Conservation (phyloP, 495 filamentous ascomycete species). For the Polyplosphaeria fusca region DNA sequence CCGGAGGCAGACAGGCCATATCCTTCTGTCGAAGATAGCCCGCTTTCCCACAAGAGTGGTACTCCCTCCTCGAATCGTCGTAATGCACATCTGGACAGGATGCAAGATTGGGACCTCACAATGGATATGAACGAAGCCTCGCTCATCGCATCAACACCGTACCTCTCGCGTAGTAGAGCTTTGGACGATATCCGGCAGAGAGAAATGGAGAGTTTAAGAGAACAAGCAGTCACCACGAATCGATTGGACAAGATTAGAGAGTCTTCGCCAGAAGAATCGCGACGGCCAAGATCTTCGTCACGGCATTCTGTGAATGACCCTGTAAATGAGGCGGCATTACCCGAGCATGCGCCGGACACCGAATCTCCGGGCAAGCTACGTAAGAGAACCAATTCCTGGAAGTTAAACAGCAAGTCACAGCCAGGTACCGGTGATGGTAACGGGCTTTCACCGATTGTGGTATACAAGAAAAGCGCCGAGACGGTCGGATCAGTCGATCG, state of each 20-base stretch:
- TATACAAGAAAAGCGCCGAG: slow-evolving; percentile 46
- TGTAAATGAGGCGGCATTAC: slow-evolving; percentile 2
- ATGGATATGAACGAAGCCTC: slow-evolving; percentile 64
- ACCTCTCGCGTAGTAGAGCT: slow-evolving; percentile 46
- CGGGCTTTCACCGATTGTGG: slow-evolving; percentile 53
- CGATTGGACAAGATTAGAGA: slow-evolving; percentile 58
- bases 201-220: slow-evolving; percentile 59
- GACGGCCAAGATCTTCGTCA: slow-evolving; percentile 36
- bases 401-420: slow-evolving; percentile 29
- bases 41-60: slow-evolving; percentile 38
- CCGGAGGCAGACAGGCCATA: slow-evolving; percentile 44
- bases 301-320: slow-evolving; percentile 24
- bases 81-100: slow-evolving; percentile 47
- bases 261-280: slow-evolving; percentile 46
- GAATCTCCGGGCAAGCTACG: neutral
- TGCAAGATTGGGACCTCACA: slow-evolving; percentile 55
- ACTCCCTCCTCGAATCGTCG: slow-evolving; percentile 41
- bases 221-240: slow-evolving; percentile 56
- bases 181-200: slow-evolving; percentile 56
- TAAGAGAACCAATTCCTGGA: slow-evolving; percentile 34
- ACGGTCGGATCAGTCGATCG: slow-evolving; percentile 32
- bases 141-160: slow-evolving; percentile 62
- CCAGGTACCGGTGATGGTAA: slow-evolving; percentile 40
- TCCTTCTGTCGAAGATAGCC: slow-evolving; percentile 49
- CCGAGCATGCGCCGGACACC: neutral